Evolutionary conservation across 116 monocot genomes (phyloP).

Genomic region (Posidonia oceanica): DNA sequence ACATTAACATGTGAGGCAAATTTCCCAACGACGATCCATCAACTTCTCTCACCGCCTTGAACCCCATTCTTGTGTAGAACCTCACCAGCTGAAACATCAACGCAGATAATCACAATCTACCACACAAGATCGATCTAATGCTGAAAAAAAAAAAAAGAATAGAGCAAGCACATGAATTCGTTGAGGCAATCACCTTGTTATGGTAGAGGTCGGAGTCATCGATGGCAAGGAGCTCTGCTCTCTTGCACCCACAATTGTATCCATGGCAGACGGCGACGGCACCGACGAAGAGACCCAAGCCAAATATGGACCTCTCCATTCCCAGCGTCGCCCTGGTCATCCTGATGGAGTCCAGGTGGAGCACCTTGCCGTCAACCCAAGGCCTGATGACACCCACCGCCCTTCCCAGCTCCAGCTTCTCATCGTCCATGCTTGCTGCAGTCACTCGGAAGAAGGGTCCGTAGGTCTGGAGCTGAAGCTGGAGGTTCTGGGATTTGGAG

Average conservation of each 20-base stretch:
- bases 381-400: conserved; percentile 60
- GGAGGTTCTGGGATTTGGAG: conserved; percentile 52
- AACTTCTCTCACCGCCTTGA: conserved; percentile 59
- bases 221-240: conserved; percentile 88
- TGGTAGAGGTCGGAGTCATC: conserved; percentile 78
- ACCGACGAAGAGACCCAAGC: conserved; percentile 78
- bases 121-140: neutral
- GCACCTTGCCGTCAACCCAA: conserved; percentile 48
- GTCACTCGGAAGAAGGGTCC: conserved; percentile 83
- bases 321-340: conserved; percentile 56
- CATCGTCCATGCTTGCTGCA: conserved; percentile 13
- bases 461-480: conserved; percentile 34
- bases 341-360: conserved; percentile 86
- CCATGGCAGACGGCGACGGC: conserved; percentile 82
- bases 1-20: conserved; percentile 75
- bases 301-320: conserved; percentile 75
- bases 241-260: conserved; percentile 61
- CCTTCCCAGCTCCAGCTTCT: conserved; percentile 42
- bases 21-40: conserved; percentile 66
- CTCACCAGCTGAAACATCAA: conserved; percentile 57
- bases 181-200: conserved; percentile 33
- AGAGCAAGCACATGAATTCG: no score
- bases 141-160: no score
- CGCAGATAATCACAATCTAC: neutral
- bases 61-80: conserved; percentile 93